Evolutionary conservation across 306 rosid species (phyloP).

Genomic region (Purshia tridentata): DNA sequence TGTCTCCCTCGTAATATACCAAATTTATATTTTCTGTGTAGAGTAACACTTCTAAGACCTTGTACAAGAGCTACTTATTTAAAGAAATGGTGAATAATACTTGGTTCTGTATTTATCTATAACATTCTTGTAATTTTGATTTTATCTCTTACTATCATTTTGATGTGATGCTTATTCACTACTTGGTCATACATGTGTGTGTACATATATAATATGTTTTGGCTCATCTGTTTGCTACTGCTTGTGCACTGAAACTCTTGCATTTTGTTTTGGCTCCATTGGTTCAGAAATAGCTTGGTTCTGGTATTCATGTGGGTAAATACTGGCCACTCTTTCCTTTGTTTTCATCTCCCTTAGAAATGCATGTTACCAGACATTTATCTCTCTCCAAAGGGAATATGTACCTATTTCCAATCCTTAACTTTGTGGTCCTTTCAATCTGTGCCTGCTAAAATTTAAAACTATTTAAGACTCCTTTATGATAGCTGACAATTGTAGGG

Average conservation of each 20-base stretch:
- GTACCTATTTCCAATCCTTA: slow-evolving; percentile 10
- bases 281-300: slow-evolving; percentile 21
- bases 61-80: background rate
- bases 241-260: slow-evolving; percentile 22
- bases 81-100: background rate
- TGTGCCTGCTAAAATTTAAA: background rate
- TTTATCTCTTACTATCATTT: background rate
- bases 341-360: background rate
- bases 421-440: slow-evolving; percentile 19
- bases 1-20: no score
- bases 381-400: background rate
- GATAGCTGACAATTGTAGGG: slow-evolving; percentile 22
- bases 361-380: slow-evolving; percentile 22
- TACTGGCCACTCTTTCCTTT: slow-evolving; percentile 2
- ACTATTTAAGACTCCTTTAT: slow-evolving; percentile 9
- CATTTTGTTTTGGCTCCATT: slow-evolving; percentile 22
- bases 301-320: slow-evolving; percentile 8
- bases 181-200: background rate
- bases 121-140: background rate
- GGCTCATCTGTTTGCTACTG: slow-evolving; percentile 6
- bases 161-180: background rate
- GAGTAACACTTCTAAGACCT: no score
- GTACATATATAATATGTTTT: slow-evolving; percentile 1
- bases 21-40: no score
- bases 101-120: no score